A percentile compares a stretch with the other conserved stretches of the same genome.
phyloP scores from a whole-genome alignment of 208 protist species.

The Wallacemonas sp. region DNA sequence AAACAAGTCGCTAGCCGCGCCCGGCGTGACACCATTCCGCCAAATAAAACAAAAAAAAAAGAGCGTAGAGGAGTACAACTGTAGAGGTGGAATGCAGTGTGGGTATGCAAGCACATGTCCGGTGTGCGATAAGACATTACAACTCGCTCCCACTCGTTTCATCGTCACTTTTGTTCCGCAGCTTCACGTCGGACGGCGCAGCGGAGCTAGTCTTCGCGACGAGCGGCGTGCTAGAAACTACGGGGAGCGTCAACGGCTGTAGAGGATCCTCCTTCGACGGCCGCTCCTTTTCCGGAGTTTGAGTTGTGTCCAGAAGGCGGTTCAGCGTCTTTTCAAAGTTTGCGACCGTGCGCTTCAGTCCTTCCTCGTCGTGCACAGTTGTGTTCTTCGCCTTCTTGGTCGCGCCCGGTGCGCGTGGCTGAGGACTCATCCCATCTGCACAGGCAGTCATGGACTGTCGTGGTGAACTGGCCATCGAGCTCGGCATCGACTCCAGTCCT shows the following conservation, averaged over 20 bases:
- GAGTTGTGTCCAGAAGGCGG: slow-evolving; percentile 1
- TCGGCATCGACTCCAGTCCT: not conserved
- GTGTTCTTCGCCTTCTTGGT: not conserved
- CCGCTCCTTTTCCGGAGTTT: not conserved
- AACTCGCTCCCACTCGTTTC: not conserved
- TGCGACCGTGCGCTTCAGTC: not conserved
- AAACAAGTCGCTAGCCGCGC: too few relatives aligned
- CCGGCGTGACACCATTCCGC: too few relatives aligned
- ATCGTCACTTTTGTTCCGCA: too few relatives aligned
- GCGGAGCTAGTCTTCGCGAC: not conserved
- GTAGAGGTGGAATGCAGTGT: not conserved
- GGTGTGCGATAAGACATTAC: not conserved
- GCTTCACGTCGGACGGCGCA: not conserved
- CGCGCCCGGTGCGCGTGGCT: not conserved
- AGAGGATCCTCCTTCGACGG: too few relatives aligned
- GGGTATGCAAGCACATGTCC: too few relatives aligned
- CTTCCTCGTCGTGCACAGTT: not conserved
- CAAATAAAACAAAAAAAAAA: not conserved
- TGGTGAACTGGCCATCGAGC: not conserved
- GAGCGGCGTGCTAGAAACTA: not conserved
- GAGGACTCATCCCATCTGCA: not conserved
- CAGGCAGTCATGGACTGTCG: not conserved
- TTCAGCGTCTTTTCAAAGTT: slow-evolving; percentile 18
- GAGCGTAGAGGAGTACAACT: not conserved
- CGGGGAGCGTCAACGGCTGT: not conserved